Evolutionary conservation across 345 rosid genomes (phyloP), one percentile per base, ranked within the genome.

Genomic region (Hibiscus mutabilis): DNA sequence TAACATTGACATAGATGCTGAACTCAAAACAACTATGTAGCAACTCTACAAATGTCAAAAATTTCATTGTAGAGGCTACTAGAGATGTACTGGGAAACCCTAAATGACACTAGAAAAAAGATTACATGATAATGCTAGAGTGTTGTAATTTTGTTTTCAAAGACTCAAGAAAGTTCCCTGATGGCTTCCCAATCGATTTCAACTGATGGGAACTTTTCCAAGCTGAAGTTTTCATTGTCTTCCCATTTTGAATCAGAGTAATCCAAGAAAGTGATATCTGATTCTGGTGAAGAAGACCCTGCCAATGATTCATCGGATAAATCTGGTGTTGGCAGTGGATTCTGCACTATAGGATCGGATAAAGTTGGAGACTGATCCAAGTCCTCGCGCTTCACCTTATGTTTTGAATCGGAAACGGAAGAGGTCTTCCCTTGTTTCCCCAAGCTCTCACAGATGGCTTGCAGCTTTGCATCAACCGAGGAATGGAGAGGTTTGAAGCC

Each of bases 171-270:
- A 73, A 76, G 78, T 73, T 82, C 82, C 47, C 80, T 77, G 44
- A 88, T 86, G 1, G 91, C 91, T 72, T 86, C 93, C 97, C 97
- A 90, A 68, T 93, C 98, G 37, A 93, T 93, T 85, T 93, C 97
- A 78, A 84, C 84, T 0, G 97, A 93, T 13, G 95, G 98, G 67
- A 1, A 85, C 80, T 89, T 93, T 75, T 86, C 89, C 83, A 89
- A 73, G 27, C 79, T 78, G 13, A 89, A 84, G 4, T 21, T 52
- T 29, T 79, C 88, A 6, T 61, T 72, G 62, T 76, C 85, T 14
- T 79, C 87, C 83, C 86, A 82, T 15, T 68, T 78, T 0, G 84
- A 70, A 53, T 77, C 86, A 9, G 86, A 70, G 76, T 86, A 87
- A 53, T 83, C 89, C 46, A 85, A 33, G 80, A 87, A 79, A 11